These are phyloP conservation scores for Phytophthora citricola DNA, from an alignment of 352 stramenopile species.

Conservation along the genomic window DNA sequence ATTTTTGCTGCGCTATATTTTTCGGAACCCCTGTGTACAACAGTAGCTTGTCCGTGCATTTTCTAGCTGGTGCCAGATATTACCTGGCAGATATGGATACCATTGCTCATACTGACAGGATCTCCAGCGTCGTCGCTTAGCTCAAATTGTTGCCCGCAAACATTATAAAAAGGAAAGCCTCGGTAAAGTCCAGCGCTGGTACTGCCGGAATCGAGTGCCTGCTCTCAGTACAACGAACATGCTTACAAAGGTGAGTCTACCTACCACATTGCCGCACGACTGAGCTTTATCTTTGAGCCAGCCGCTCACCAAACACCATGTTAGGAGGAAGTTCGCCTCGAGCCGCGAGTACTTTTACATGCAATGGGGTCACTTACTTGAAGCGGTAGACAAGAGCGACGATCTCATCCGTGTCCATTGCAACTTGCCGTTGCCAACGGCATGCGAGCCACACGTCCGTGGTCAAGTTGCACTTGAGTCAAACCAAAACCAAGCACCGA, in stretches of 20 bases:
- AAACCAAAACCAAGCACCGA: slow-evolving; percentile 17
- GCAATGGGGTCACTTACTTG: background rate
- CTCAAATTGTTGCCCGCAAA: background rate
- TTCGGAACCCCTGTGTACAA: no score
- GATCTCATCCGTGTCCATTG: background rate
- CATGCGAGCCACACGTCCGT: background rate
- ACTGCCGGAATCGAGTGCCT: background rate
- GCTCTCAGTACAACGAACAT: no score
- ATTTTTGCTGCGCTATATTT: no score
- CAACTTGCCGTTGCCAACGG: no score
- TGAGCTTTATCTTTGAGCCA: no score
- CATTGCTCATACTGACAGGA: background rate
- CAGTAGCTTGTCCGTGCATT: background rate
- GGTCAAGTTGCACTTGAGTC: slow-evolving; percentile 20
- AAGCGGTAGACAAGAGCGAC: background rate
- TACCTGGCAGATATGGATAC: background rate
- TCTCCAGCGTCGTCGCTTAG: background rate
- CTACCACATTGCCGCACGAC: no score
- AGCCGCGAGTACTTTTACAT: no score
- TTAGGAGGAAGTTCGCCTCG: no score
- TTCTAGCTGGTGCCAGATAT: background rate
- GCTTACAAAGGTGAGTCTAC: background rate
- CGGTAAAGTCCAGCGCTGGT: background rate
- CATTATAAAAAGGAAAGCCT: background rate
- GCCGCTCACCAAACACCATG: no score